Base-by-base conservation (phyloP, 352 stramenopile genomes). In the Phytophthora ramorum region DNA sequence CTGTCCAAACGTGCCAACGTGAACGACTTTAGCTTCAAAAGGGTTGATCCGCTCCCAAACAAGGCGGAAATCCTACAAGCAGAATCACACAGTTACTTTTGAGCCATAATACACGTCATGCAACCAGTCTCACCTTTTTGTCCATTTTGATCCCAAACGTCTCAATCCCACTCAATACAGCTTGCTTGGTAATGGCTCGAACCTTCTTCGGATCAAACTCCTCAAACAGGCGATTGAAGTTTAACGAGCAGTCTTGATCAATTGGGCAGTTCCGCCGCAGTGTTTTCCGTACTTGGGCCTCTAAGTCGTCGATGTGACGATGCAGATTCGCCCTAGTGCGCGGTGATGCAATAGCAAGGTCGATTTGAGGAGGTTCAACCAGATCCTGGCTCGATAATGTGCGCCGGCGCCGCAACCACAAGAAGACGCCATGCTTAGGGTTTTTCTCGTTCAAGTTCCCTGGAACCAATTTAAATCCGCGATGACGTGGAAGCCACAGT, bases 31-130 rank as follows among this genome's bases (percentile, higher is more conserved):
- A 32, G 74, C 75, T 12, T 46, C 71, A 32, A 78, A 76, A 13
- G 84, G 81, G 52, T 90, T 91, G 30, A 95, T 90, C 17, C 86
- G 72, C 13, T 92, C 61, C 86, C 86, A 95, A 17, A 93, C 65
- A 13, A 87, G 44, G 8, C 66, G 53, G 51, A 89, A 89, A 49
- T 93, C 78, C 85, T 91, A 26, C 4, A 7, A 50, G 22, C 5
- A 68, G 35, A 52, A 6, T 30, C 12, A 28, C 41, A n/a, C 17
- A 26, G 41, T 47, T 47, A 47, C 7, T 47, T 35, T 57, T n/a
- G 14, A 17, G 12, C 13, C 32, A 35, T 12, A 22, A 28, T 45
- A 32, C 0, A 61, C 43, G 13, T 13, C 14, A 16, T 22, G 6
- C n/a, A 52, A 41, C 1, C 17, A 10, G 13, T 17, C 12, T 8